phyloP scores from a whole-genome alignment of 2,329 filamentous ascomycete genomes.

The Talaromyces piceae region DNA sequence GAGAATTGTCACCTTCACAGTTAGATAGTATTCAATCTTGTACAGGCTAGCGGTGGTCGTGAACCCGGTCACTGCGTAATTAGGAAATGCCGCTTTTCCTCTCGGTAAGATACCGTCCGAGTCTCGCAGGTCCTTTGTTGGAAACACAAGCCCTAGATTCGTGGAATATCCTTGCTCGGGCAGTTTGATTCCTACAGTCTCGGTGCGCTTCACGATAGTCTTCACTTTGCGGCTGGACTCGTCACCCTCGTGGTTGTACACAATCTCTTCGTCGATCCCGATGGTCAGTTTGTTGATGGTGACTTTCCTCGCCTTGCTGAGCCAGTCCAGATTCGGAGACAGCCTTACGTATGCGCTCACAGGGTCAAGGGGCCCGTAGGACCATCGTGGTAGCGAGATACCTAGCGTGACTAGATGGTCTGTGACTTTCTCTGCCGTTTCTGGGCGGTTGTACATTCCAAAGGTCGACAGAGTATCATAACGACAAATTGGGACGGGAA shows the following conservation, averaged over 20 bases:
- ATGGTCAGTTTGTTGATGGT: conserved; percentile 92
- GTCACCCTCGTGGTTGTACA: conserved; percentile 96
- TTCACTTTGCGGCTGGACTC: conserved; percentile 88
- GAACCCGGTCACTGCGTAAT: conserved; percentile 82
- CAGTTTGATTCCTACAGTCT: conserved; percentile 73
- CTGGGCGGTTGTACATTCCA: conserved; percentile 97
- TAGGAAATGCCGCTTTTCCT: conserved; percentile 78
- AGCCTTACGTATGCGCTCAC: conserved; percentile 95
- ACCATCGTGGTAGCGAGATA: conserved; percentile 90
- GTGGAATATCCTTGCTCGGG: conserved; percentile 89
- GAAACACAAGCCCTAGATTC: conserved; percentile 84
- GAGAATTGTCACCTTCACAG: conserved; percentile 63
- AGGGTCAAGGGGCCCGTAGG: conserved; percentile 89
- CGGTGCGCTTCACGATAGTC: conserved; percentile 73
- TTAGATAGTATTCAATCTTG: conserved; percentile 96
- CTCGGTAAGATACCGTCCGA: conserved; percentile 78
- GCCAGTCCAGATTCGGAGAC: conserved; percentile 84
- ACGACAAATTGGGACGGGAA: conserved; percentile 81
- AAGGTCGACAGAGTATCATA: conserved; percentile 98
- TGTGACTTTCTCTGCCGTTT: conserved; percentile 73
- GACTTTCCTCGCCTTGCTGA: conserved; percentile 81
- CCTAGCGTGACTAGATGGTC: conserved; percentile 89
- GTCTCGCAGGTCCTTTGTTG: conserved; percentile 80
- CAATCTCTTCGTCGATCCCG: conserved; percentile 92
- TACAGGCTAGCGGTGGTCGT: conserved; percentile 91